These are phyloP conservation scores for Microdochium bolleyi DNA, from an alignment of 2,329 filamentous ascomycete genomes.

Conservation along the genomic window DNA sequence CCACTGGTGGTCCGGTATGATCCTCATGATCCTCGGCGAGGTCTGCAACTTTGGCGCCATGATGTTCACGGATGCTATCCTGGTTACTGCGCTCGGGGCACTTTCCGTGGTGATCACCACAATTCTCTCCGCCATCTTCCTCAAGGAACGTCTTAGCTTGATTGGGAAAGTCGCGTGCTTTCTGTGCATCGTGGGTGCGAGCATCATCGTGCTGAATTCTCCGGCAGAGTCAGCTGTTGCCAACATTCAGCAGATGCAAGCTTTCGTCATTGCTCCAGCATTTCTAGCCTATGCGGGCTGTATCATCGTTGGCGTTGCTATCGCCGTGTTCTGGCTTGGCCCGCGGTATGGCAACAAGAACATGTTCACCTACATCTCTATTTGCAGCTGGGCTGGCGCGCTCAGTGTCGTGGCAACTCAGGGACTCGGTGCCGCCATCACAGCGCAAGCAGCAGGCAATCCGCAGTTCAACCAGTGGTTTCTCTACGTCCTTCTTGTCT, in stretches of 20 bases:
- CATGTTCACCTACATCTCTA: conserved; percentile 95
- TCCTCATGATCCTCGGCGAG: conserved; percentile 91
- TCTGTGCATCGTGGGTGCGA: conserved; percentile 84
- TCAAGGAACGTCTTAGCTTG: conserved; percentile 92
- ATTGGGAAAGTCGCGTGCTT: conserved; percentile 96
- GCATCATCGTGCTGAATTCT: conserved; percentile 92
- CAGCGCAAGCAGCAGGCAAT: conserved; percentile 74
- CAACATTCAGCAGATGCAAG: conserved; percentile 87
- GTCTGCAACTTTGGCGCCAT: conserved; percentile 97
- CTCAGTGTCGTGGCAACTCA: conserved; percentile 93
- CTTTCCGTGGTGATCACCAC: conserved; percentile 89
- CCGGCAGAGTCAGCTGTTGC: conserved; percentile 77
- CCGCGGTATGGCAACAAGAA: conserved; percentile 91
- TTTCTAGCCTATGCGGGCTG: conserved; percentile 82
- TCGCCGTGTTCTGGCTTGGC: conserved; percentile 72
- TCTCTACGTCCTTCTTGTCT: conserved; percentile 81
- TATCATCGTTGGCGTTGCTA: conserved; percentile 63
- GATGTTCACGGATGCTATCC: conserved; percentile 90
- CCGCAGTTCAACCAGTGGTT: conserved; percentile 98
- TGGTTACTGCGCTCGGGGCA: conserved; percentile 87
- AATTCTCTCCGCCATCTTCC: conserved; percentile 83
- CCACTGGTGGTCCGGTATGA: conserved; percentile 97
- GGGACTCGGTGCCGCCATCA: conserved; percentile 82
- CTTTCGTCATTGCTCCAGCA: conserved; percentile 76
- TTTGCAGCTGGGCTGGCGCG: conserved; percentile 91